phyloP scores from a whole-genome alignment of 257 asterid genomes.

The Nicotiana attenuata region DNA sequence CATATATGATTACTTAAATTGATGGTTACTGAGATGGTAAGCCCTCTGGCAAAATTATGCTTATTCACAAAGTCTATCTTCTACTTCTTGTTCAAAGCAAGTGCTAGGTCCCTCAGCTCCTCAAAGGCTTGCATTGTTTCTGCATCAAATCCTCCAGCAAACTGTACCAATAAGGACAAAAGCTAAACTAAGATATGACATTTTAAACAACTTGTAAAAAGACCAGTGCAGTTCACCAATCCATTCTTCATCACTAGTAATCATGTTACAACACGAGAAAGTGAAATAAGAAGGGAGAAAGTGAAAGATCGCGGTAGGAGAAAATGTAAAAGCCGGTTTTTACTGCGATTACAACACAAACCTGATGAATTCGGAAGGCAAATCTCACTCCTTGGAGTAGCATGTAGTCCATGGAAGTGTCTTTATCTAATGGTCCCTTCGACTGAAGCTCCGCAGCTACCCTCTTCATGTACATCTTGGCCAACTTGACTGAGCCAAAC shows the following conservation, averaged over 20 bases:
- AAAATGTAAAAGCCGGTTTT: neutral
- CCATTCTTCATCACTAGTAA: neutral
- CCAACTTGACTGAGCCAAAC: slow-evolving; percentile 75
- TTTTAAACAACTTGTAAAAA: too few species aligned
- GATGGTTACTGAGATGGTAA: slow-evolving; percentile 62
- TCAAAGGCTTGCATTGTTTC: slow-evolving; percentile 94
- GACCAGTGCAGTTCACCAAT: neutral
- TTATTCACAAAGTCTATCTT: neutral
- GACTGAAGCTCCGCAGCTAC: slow-evolving; percentile 81
- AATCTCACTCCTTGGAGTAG: slow-evolving; percentile 89
- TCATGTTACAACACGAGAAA: too few species aligned
- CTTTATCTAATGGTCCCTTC: slow-evolving; percentile 71
- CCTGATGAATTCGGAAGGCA: slow-evolving; percentile 98
- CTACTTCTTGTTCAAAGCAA: slow-evolving; percentile 56
- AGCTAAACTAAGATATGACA: neutral
- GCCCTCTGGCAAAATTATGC: slow-evolving; percentile 25
- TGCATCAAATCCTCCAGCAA: slow-evolving; percentile 95
- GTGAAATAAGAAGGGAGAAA: too few species aligned
- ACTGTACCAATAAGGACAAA: slow-evolving; percentile 38
- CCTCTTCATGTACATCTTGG: slow-evolving; percentile 82
- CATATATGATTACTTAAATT: neutral
- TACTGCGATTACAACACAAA: slow-evolving; percentile 19
- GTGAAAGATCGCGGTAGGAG: neutral
- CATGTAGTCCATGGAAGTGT: slow-evolving; percentile 81
- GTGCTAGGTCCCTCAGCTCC: slow-evolving; percentile 82